Evolutionary conservation across 108 stramenopile species (phyloP).

Genomic region (Cyclotella cryptica): DNA sequence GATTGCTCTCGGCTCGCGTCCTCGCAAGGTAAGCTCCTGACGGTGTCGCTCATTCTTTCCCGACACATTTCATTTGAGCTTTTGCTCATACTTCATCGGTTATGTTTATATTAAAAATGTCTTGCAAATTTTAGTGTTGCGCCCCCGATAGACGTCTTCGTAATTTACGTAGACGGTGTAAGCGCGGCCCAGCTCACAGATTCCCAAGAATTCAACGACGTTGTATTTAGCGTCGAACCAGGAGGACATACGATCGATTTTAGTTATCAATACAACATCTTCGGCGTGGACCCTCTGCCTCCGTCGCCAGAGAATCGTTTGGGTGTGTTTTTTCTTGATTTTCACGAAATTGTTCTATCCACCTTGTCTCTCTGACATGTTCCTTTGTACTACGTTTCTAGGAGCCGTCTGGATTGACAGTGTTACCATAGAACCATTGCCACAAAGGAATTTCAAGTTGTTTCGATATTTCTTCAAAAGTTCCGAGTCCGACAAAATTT

Average conservation of each 20-base stretch:
- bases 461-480: neutral
- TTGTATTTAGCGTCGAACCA: slow-evolving; percentile 17
- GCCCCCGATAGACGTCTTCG: slow-evolving; percentile 35
- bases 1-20: neutral
- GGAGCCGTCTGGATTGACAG: slow-evolving; percentile 38
- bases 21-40: slow-evolving; percentile 9
- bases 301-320: slow-evolving; percentile 8
- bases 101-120: no score
- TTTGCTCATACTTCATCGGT: no score
- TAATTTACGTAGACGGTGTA: slow-evolving; percentile 34
- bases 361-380: neutral
- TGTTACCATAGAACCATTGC: slow-evolving; percentile 6
- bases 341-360: neutral
- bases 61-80: neutral
- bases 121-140: no score
- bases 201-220: slow-evolving; percentile 30
- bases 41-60: neutral
- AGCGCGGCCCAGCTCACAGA: slow-evolving; percentile 21
- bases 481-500: no score
- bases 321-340: neutral
- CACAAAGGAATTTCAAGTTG: neutral
- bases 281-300: slow-evolving; percentile 26
- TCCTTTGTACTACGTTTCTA: neutral
- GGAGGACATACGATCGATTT: slow-evolving; percentile 42
- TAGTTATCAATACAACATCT: slow-evolving; percentile 41